phyloP scores from a whole-genome alignment of 2,329 filamentous ascomycete species.

The Coniochaeta pulveracea region DNA sequence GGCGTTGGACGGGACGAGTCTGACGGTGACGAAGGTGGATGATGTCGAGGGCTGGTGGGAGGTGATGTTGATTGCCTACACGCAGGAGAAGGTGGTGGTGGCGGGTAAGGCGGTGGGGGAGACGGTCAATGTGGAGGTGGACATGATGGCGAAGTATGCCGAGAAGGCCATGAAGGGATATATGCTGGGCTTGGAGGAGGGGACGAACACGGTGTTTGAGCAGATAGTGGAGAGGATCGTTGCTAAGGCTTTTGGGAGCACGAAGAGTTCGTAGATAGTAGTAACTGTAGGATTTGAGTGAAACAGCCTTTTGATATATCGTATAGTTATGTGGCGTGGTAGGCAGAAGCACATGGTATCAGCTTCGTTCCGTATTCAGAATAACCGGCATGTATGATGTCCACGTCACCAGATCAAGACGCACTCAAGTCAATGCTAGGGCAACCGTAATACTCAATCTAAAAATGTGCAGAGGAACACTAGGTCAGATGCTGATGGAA shows the following conservation, averaged over 20 bases:
- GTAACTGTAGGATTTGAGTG: no score
- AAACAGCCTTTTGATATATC: no score
- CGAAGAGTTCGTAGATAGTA: no score
- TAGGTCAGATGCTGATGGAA: no score
- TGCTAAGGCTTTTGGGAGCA: no score
- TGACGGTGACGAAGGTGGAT: slow-evolving; percentile 82
- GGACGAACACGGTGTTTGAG: slow-evolving; percentile 48
- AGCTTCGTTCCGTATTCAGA: neutral
- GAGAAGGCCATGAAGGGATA: slow-evolving; percentile 84
- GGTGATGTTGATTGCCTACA: slow-evolving; percentile 96
- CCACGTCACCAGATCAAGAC: no score
- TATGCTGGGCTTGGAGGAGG: slow-evolving; percentile 43
- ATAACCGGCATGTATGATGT: no score
- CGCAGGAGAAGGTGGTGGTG: slow-evolving; percentile 82
- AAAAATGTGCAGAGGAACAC: no score
- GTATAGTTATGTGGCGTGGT: no score
- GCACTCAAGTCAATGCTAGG: no score
- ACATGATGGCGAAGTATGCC: slow-evolving; percentile 76
- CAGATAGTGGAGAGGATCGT: slow-evolving; percentile 67
- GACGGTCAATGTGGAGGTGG: slow-evolving; percentile 83
- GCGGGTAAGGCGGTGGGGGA: slow-evolving; percentile 70
- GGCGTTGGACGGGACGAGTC: slow-evolving; percentile 83
- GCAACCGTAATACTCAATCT: no score
- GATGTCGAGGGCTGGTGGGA: slow-evolving; percentile 78
- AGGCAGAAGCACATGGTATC: no score